phyloP scores from a whole-genome alignment of 352 stramenopile species.

The Blastocystis sp. region DNA sequence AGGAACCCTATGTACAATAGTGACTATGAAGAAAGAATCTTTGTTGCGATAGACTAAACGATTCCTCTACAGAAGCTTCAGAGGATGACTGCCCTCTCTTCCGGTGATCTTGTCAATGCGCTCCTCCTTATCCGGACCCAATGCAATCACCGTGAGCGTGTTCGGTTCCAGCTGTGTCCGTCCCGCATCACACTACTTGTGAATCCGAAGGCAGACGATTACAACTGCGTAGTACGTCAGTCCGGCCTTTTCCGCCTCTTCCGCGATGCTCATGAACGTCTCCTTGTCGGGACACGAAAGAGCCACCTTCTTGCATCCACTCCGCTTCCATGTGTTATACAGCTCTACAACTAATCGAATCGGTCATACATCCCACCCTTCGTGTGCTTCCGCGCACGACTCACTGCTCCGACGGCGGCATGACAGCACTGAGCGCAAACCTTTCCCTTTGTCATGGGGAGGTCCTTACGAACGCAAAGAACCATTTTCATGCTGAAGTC shows the following conservation, averaged over 20 bases:
- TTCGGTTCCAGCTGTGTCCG: slow-evolving; percentile 43
- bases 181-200: slow-evolving; percentile 22
- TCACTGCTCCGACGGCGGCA: slow-evolving; percentile 15
- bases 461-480: slow-evolving; percentile 34
- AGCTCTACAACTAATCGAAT: neutral
- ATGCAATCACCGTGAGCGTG: slow-evolving; percentile 21
- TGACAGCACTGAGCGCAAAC: slow-evolving; percentile 45
- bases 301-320: slow-evolving; percentile 53
- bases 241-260: slow-evolving; percentile 7
- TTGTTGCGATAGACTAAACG: neutral
- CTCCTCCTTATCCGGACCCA: slow-evolving; percentile 19
- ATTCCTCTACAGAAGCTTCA: slow-evolving; percentile 34
- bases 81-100: slow-evolving; percentile 3
- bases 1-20: slow-evolving; percentile 25
- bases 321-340: slow-evolving; percentile 27
- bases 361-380: neutral
- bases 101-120: slow-evolving; percentile 54
- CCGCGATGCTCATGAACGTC: neutral
- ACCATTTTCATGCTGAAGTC: slow-evolving; percentile 54
- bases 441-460: slow-evolving; percentile 54
- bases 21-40: neutral
- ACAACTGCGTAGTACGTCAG: slow-evolving; percentile 50
- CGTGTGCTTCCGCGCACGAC: neutral
- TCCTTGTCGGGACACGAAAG: slow-evolving; percentile 25
- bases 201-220: neutral